Conservation (phyloP, 345 rosid species). For the Psidium friedrichsthalianum region DNA sequence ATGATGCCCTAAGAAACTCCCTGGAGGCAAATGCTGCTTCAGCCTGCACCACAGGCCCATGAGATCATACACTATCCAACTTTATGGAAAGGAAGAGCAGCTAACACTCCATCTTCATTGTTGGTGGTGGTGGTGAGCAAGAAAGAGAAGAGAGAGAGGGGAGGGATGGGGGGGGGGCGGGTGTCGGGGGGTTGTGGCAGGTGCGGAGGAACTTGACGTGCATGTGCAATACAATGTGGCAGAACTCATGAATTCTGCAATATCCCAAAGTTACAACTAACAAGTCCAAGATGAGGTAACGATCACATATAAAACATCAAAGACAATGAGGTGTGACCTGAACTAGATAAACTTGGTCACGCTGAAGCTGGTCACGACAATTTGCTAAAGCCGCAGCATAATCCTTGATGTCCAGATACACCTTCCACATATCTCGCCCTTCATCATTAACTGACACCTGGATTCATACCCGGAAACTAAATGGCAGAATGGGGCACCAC, state of each 20-base stretch:
- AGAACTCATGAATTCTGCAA: too few species aligned
- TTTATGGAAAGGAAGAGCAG: not conserved
- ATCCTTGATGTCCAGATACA: slow-evolving; percentile 85
- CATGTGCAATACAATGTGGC: too few species aligned
- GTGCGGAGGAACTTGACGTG: too few species aligned
- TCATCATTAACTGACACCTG: slow-evolving; percentile 95
- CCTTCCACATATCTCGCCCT: slow-evolving; percentile 99
- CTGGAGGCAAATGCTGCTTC: slow-evolving; percentile 76
- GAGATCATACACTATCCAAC: slow-evolving; percentile 9
- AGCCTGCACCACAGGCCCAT: slow-evolving; percentile 56
- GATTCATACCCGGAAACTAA: not conserved
- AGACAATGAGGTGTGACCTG: slow-evolving; percentile 42
- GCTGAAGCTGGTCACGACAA: slow-evolving; percentile 83
- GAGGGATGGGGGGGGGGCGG: too few species aligned
- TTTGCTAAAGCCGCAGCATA: slow-evolving; percentile 92
- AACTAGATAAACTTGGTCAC: slow-evolving; percentile 93
- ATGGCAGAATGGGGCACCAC: not conserved
- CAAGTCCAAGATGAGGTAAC: not conserved
- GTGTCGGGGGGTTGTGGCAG: too few species aligned
- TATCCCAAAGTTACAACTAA: too few species aligned
- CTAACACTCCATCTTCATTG: not conserved
- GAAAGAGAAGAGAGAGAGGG: too few species aligned
- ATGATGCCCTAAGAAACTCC: slow-evolving; percentile 90
- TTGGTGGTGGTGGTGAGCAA: too few species aligned
- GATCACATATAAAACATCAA: not conserved